Conservation (phyloP, 768 basidiomycete genomes). For the Royoungia palumana region DNA sequence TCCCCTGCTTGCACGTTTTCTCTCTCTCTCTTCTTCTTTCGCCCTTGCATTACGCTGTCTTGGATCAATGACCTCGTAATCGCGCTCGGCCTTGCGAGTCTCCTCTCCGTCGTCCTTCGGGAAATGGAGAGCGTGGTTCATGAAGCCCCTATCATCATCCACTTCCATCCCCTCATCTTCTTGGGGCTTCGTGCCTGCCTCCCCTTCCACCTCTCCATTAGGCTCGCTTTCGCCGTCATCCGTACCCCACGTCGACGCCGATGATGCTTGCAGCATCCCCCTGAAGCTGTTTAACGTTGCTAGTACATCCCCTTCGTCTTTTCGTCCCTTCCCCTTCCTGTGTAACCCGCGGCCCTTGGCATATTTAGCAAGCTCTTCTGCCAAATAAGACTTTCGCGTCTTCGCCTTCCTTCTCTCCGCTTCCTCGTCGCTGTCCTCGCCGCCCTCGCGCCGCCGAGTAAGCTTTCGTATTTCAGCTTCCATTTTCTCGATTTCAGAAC, state of each 20-base stretch:
- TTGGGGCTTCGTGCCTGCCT: slow-evolving; percentile 15
- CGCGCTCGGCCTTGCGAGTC: slow-evolving; percentile 70
- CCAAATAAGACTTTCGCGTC: slow-evolving; percentile 64
- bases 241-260: slow-evolving; percentile 32
- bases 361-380: slow-evolving; percentile 83
- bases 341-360: slow-evolving; percentile 58
- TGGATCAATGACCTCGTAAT: slow-evolving; percentile 90
- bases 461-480: slow-evolving; percentile 85
- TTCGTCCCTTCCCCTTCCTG: slow-evolving; percentile 53
- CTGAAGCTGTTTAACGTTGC: slow-evolving; percentile 69
- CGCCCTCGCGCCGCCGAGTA: slow-evolving; percentile 52
- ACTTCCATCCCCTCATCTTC: slow-evolving; percentile 68
- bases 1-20: slow-evolving; percentile 41
- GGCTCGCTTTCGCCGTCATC: slow-evolving; percentile 17
- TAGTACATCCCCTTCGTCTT: slow-evolving; percentile 71
- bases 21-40: slow-evolving; percentile 72
- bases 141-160: slow-evolving; percentile 72
- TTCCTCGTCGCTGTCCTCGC: slow-evolving; percentile 63
- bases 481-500: slow-evolving; percentile 81
- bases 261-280: slow-evolving; percentile 53
- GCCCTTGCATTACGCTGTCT: slow-evolving; percentile 68
- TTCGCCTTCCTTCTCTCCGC: slow-evolving; percentile 52
- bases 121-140: slow-evolving; percentile 69
- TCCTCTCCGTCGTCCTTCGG: slow-evolving; percentile 80
- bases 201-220: slow-evolving; percentile 15